phyloP scores from a whole-genome alignment of 2,329 filamentous ascomycete genomes.

The Botrytis porri region DNA sequence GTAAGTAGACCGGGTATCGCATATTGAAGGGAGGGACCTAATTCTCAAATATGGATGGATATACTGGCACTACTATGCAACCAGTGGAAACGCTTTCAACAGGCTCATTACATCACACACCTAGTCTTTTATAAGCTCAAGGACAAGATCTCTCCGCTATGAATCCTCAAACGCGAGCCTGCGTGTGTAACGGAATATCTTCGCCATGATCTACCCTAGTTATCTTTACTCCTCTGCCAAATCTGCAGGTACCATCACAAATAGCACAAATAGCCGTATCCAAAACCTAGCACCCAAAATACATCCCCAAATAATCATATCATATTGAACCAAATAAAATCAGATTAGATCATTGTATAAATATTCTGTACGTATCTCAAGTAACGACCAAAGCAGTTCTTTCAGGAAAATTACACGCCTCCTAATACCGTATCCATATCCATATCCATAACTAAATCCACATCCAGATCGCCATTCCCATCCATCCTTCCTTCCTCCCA shows the following conservation, averaged over 20 bases:
- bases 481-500: not conserved
- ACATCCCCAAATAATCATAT: not conserved
- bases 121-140: not conserved
- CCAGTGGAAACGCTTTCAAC: not conserved
- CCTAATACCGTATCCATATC: not conserved
- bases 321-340: not conserved
- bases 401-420: not conserved
- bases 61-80: no score
- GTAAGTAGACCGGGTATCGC: not conserved
- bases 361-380: slow-evolving; percentile 1
- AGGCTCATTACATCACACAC: not conserved
- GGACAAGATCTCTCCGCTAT: not conserved
- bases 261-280: not conserved
- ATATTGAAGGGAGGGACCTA: not conserved
- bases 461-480: not conserved
- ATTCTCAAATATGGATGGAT: not conserved
- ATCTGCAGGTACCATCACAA: not conserved
- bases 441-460: not conserved
- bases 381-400: not conserved
- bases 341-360: not conserved
- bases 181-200: not conserved
- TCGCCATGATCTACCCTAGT: not conserved
- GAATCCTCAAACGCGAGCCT: not conserved
- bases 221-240: not conserved
- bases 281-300: not conserved